Conservation (phyloP, 345 rosid species). For the Alliaria petiolata region DNA sequence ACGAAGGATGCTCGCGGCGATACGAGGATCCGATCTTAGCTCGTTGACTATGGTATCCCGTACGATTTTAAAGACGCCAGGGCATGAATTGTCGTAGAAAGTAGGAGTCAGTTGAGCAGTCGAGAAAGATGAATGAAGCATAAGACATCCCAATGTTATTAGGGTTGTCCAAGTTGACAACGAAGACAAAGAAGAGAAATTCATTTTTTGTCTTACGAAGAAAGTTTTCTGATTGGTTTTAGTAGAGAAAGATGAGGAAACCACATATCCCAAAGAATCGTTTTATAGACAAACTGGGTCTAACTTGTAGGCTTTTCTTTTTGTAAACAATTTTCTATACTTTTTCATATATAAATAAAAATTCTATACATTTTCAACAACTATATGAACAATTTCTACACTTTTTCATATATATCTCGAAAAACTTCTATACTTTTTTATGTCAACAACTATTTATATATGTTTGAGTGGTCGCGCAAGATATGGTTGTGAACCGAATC, state of each 20-base stretch:
- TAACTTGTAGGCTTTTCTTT: background rate
- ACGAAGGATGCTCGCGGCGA: too few species aligned
- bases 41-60: slow-evolving; percentile 32
- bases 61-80: slow-evolving; percentile 38
- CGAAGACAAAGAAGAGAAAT: background rate
- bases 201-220: background rate
- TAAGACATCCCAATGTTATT: background rate
- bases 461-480: too few species aligned
- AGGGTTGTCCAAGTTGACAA: background rate
- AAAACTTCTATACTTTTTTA: too few species aligned
- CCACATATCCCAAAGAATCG: background rate
- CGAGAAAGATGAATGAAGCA: background rate
- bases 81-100: slow-evolving; percentile 46
- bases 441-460: too few species aligned
- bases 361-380: background rate
- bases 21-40: slow-evolving; percentile 22
- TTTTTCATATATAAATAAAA: background rate
- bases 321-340: background rate
- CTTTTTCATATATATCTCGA: too few species aligned
- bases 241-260: background rate
- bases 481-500: too few species aligned
- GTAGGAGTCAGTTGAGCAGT: slow-evolving; percentile 28
- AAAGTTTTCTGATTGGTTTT: background rate
- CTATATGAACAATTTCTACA: background rate
- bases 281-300: background rate